A percentile compares a stretch with the other conserved stretches of the same genome.
These are phyloP conservation scores for Rubia occidens DNA, from an alignment of 305 asterid species.

Conservation along the genomic window DNA sequence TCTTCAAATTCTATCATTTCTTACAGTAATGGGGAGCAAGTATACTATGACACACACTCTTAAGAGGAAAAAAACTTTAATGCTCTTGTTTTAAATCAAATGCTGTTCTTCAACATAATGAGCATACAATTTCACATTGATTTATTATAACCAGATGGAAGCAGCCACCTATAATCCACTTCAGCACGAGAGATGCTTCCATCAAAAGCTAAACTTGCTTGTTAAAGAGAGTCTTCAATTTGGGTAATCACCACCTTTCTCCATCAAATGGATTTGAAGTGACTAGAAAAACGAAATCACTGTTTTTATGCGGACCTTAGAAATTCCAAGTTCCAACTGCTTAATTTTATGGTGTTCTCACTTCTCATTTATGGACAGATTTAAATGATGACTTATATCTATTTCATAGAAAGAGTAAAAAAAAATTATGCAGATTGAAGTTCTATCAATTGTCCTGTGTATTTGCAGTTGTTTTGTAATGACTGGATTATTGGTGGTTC, in stretches of 20 bases:
- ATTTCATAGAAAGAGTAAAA: neutral
- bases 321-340: neutral
- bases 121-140: slow-evolving; percentile 21
- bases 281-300: neutral
- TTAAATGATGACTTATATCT: neutral
- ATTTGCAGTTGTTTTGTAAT: neutral
- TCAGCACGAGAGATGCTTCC: slow-evolving; percentile 86
- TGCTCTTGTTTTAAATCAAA: slow-evolving; percentile 9
- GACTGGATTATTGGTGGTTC: neutral
- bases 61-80: neutral
- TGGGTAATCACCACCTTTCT: slow-evolving; percentile 45
- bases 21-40: neutral
- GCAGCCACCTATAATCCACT: slow-evolving; percentile 61
- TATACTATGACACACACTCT: neutral
- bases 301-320: neutral
- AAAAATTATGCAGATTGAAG: neutral
- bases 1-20: neutral
- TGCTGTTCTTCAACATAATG: slow-evolving; percentile 5
- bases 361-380: neutral
- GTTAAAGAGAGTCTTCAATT: slow-evolving; percentile 82
- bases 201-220: slow-evolving; percentile 66
- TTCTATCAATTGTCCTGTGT: neutral
- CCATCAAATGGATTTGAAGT: slow-evolving; percentile 7
- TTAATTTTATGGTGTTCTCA: neutral
- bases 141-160: slow-evolving; percentile 52